Base-by-base conservation (phyloP, 306 rosid species). In the Comarum palustre region DNA sequence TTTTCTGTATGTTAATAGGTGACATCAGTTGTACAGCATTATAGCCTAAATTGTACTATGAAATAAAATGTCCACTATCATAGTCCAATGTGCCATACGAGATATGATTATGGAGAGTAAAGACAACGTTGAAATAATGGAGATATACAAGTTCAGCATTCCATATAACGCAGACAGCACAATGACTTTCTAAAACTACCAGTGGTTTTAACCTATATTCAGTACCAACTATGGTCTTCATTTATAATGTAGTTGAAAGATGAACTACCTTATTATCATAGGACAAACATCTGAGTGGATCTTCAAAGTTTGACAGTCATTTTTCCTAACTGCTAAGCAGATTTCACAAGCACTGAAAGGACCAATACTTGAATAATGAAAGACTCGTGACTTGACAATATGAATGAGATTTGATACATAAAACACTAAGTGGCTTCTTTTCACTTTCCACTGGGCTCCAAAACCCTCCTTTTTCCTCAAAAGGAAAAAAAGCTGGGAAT, bases 1-100 rank as follows among this genome's bases (percentile, higher is more conserved):
- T 67, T 24, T 59, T 77, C 72, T 77, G 70, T 55, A 16, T 69
- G 84, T 71, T 82, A 79, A 76, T 58, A 77, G 77, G 75, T 77
- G 24, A 61, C 22, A 32, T 15, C 58, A 75, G 73, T 51, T 78
- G 77, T 77, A 48, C 54, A 15, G 48, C 58, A 47, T 25, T 68
- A 24, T 47, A 47, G 60, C 73, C 8, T 19, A 15, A 22, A 36
- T 9, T 72, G 75, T 67, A 15, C 41, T 17, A 10, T 29, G 77
- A 52, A 79, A 34, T 68, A 47, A 74, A 50, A 60, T 73, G 42
- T 67, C 51, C 31, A 39, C 31, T 36, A 41, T 42, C 15, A 9
- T 10, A 10, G 45, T 52, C n/a, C 52, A 8, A 12, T 69, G 48
- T n/a, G 41, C 63, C 73, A 32, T 51, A 50, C 5, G 8, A 12